A percentile compares a stretch with the other conserved stretches of the same genome.
Conservation (phyloP, 1,284 basidiomycete genomes). For the Tausonia pullulans region DNA sequence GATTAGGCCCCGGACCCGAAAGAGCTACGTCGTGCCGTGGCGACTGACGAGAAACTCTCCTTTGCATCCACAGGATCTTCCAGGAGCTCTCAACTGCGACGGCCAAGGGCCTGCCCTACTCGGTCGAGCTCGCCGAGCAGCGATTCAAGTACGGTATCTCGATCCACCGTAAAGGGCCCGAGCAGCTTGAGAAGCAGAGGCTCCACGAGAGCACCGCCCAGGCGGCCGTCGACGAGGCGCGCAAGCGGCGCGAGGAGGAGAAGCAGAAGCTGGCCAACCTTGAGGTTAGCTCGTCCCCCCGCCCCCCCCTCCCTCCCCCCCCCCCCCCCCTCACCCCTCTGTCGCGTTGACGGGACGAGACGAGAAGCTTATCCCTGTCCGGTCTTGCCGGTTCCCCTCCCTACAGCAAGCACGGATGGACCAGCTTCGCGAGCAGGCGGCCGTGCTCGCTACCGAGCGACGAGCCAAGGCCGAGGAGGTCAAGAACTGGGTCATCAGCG, state of each 20-base stretch:
- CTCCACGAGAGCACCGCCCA: constrained; percentile 62
- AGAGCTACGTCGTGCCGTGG: too few relatives aligned
- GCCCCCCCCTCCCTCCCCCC: neutral
- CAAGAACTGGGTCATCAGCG: constrained; percentile 52
- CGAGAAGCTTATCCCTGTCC: neutral
- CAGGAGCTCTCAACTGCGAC: constrained; percentile 64
- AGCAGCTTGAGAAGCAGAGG: constrained; percentile 59
- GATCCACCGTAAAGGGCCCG: constrained; percentile 65
- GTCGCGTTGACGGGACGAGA: neutral
- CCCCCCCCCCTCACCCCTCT: neutral
- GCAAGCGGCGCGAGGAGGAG: constrained; percentile 35
- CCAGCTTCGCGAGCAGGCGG: constrained; percentile 14
- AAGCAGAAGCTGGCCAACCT: constrained; percentile 32
- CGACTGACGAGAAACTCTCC: neutral
- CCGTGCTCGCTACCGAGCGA: constrained; percentile 52
- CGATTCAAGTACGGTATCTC: constrained; percentile 75
- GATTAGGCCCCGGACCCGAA: constrained; percentile 21
- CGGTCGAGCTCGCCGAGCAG: constrained; percentile 72
- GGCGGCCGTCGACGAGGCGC: constrained; percentile 60
- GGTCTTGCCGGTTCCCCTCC: neutral
- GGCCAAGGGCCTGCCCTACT: constrained; percentile 64
- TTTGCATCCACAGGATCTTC: constrained; percentile 50
- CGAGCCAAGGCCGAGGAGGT: constrained; percentile 65
- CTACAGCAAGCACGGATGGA: constrained; percentile 44
- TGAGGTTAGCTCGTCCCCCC: constrained; percentile 22